Percentiles rank a stretch among this genome's conserved stretches.
These are phyloP conservation scores for Monilinia polystroma DNA, from an alignment of 2,329 filamentous ascomycete genomes.

Conservation along the genomic window DNA sequence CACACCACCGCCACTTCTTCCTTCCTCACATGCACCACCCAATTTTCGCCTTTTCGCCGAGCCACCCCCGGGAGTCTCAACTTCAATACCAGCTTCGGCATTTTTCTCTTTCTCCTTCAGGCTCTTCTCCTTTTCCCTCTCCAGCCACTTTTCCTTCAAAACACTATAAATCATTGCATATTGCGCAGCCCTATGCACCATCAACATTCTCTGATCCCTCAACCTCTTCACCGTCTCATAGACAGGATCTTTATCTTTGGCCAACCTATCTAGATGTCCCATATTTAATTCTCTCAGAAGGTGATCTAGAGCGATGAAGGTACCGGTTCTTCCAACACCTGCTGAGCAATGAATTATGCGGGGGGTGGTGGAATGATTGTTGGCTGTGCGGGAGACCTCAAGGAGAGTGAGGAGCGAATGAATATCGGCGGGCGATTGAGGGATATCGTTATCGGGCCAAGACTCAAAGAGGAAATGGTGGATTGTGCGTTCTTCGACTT, in stretches of 20 bases:
- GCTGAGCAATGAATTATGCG: conserved; percentile 85
- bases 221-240: conserved; percentile 28
- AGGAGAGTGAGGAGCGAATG: conserved; percentile 25
- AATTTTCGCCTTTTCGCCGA: conserved; percentile 11
- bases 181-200: conserved; percentile 26
- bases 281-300: conserved; percentile 27
- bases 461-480: conserved; percentile 28
- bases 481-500: conserved; percentile 23
- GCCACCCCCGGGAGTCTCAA: neutral
- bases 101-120: neutral
- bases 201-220: conserved; percentile 28
- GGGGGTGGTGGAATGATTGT: conserved; percentile 16
- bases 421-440: conserved; percentile 25
- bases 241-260: conserved; percentile 26
- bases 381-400: conserved; percentile 18
- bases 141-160: conserved; percentile 27
- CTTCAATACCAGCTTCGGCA: neutral
- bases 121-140: conserved; percentile 5
- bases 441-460: conserved; percentile 31
- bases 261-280: conserved; percentile 23
- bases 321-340: conserved; percentile 88
- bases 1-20: conserved; percentile 1
- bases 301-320: conserved; percentile 54
- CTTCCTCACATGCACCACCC: neutral
- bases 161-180: conserved; percentile 29